Evolutionary conservation across 169 alveolate genomes (phyloP), one percentile per base, ranked within the genome.

Genomic region (Amoebophrya sp.): DNA sequence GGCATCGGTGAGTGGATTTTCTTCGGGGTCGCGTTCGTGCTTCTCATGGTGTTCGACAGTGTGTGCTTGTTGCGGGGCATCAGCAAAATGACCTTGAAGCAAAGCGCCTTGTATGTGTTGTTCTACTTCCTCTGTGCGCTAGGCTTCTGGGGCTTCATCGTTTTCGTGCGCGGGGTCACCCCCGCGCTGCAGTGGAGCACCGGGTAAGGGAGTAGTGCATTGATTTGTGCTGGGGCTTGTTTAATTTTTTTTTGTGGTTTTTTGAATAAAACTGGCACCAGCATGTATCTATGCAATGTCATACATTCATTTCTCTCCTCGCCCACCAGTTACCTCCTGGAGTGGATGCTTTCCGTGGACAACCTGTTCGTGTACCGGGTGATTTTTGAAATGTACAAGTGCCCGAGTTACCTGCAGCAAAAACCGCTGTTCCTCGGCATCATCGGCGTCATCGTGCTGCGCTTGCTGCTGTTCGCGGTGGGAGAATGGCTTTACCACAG

Each of bases 301-400:
- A n/a, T 47, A 18, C 66, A 47, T 47, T 47, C 66, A 47, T 47
- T 47, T 47, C 18, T 12, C 29, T 47, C 18, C 18, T 47, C 18
- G 66, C 18, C 18, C 66, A 47, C 7, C 66, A 47, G 83, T 3
- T 66, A 66, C 32, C 83, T 66, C 32, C 35, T 66, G 35, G 83
- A 66, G 83, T 66, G 83, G 83, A 66, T 66, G 83, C 83, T 66
- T 0, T 66, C 83, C 35, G 83, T 66, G 83, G 83, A 66, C 35
- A 66, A 66, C 35, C 83, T 66, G 2, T 66, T 66, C 83, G 83
- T 66, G 29, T 66, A 66, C 83, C 83, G 83, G 39, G 39, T 66
- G 29, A 66, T 66, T 25, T 66, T 66, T 25, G 83, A 66, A 25
- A 66, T 66, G 83, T 66, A 66, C 83, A 66, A 66, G 83, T 66